phyloP scores from a whole-genome alignment of 2,329 filamentous ascomycete genomes.

The Salinomyces thailandicus region DNA sequence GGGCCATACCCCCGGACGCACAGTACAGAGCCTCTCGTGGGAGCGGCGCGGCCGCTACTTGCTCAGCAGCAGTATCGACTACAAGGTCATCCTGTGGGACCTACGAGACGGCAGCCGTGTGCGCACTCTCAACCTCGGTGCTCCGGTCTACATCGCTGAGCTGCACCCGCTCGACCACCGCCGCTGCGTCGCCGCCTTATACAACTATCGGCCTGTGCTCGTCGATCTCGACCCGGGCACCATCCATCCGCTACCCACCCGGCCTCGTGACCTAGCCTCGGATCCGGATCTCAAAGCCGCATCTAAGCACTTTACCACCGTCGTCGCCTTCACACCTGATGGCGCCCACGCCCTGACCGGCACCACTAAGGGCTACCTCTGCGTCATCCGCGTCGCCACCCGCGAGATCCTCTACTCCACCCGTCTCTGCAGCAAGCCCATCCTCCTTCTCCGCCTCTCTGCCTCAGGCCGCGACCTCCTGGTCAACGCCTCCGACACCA shows the following conservation, averaged over 20 bases:
- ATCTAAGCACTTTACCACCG: conserved; percentile 88
- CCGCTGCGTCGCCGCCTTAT: conserved; percentile 81
- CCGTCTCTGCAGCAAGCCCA: conserved; percentile 74
- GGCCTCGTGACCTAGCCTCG: conserved; percentile 61
- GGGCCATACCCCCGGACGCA: conserved; percentile 66
- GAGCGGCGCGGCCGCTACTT: conserved; percentile 84
- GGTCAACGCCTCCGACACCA: conserved; percentile 86
- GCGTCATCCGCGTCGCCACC: conserved; percentile 78
- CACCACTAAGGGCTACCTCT: conserved; percentile 91
- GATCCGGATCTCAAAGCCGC: conserved; percentile 84
- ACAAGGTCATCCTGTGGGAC: conserved; percentile 95
- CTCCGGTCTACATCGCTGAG: conserved; percentile 91
- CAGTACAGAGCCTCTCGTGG: conserved; percentile 93
- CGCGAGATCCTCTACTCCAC: conserved; percentile 80
- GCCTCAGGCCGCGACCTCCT: conserved; percentile 77
- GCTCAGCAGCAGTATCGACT: conserved; percentile 86
- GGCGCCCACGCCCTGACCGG: conserved; percentile 86
- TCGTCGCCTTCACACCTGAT: conserved; percentile 73
- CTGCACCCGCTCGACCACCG: conserved; percentile 81
- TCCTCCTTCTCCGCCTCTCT: conserved; percentile 78
- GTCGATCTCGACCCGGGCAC: conserved; percentile 64
- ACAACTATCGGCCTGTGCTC: conserved; percentile 82
- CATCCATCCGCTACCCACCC: conserved; percentile 61
- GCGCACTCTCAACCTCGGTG: conserved; percentile 81
- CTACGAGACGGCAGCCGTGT: conserved; percentile 60